Evolutionary conservation across 2,329 filamentous ascomycete genomes (phyloP).

Genomic region (Gaeumannomyces sp.): DNA sequence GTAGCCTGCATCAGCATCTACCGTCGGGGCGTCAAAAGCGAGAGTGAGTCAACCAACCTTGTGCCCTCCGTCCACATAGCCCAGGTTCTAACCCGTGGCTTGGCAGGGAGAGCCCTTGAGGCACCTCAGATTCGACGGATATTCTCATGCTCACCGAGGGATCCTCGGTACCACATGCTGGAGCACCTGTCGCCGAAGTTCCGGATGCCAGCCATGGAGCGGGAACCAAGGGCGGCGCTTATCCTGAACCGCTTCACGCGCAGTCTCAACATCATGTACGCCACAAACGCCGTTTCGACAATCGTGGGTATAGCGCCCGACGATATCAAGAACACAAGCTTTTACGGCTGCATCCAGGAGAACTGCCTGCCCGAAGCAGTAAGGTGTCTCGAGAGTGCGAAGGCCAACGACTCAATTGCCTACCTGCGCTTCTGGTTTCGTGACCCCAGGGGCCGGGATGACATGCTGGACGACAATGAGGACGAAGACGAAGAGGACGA

Average conservation of each 20-base stretch:
- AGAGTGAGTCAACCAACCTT: constrained; percentile 53
- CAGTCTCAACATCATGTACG: constrained; percentile 79
- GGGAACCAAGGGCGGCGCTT: constrained; percentile 76
- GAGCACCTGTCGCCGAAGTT: constrained; percentile 81
- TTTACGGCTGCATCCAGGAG: constrained; percentile 80
- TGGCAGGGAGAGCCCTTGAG: constrained; percentile 64
- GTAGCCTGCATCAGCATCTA: constrained; percentile 82
- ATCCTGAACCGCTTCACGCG: constrained; percentile 84
- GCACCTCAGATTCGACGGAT: constrained; percentile 72
- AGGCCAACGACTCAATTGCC: constrained; percentile 85
- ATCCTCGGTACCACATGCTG: constrained; percentile 86
- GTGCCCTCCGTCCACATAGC: neutral
- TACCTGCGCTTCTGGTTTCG: constrained; percentile 83
- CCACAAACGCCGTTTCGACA: constrained; percentile 67
- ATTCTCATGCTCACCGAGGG: constrained; percentile 74
- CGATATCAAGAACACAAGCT: constrained; percentile 68
- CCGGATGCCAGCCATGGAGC: constrained; percentile 52
- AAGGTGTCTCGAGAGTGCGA: constrained; percentile 74
- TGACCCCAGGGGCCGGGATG: constrained; percentile 51
- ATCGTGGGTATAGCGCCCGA: constrained; percentile 68
- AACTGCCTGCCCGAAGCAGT: constrained; percentile 72
- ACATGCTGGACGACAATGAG: constrained; percentile 37
- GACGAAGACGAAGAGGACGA: constrained; percentile 21
- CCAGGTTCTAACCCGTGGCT: constrained; percentile 12
- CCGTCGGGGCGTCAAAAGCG: constrained; percentile 58